Percentiles rank a stretch among this genome's conserved stretches.
Evolutionary conservation across 306 rosid species (phyloP).

Genomic region (Vigna angularis): DNA sequence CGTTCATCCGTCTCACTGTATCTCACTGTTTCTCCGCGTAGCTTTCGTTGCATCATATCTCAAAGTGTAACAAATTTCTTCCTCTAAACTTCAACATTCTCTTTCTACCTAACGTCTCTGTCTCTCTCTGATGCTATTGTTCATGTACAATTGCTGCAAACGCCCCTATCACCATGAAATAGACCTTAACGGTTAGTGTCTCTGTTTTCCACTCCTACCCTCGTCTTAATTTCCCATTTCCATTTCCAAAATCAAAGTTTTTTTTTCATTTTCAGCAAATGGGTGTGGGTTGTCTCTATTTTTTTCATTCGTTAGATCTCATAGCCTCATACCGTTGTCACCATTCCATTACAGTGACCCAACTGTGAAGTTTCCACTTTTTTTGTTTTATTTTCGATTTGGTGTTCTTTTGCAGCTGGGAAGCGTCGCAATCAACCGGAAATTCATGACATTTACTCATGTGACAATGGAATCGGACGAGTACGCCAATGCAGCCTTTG

Average conservation of each 20-base stretch:
- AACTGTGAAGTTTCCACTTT: constrained; percentile 15
- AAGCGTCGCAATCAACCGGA: constrained; percentile 68
- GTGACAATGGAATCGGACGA: constrained; percentile 88
- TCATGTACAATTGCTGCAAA: constrained; percentile 1
- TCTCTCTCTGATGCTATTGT: constrained; percentile 39
- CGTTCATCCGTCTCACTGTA: constrained; percentile 3
- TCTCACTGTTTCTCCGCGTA: background rate
- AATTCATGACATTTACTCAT: constrained; percentile 71
- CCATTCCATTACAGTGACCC: constrained; percentile 29
- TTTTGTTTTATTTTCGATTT: constrained; percentile 15
- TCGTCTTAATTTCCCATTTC: constrained; percentile 28
- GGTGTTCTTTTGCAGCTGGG: constrained; percentile 54
- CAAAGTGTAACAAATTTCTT: constrained; percentile 31
- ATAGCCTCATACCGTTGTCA: background rate
- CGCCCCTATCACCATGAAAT: background rate
- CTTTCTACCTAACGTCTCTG: constrained; percentile 21
- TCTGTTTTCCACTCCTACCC: background rate
- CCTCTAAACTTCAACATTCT: constrained; percentile 29
- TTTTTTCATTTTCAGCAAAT: constrained; percentile 28
- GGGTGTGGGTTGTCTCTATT: background rate
- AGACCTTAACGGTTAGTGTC: constrained; percentile 12
- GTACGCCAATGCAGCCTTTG: constrained; percentile 75
- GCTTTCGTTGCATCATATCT: constrained; percentile 47
- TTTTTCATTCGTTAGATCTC: constrained; percentile 38
- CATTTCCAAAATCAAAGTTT: constrained; percentile 23